These are phyloP conservation scores for Fusarium sp. DNA, from an alignment of 2,329 filamentous ascomycete genomes.

Conservation along the genomic window DNA sequence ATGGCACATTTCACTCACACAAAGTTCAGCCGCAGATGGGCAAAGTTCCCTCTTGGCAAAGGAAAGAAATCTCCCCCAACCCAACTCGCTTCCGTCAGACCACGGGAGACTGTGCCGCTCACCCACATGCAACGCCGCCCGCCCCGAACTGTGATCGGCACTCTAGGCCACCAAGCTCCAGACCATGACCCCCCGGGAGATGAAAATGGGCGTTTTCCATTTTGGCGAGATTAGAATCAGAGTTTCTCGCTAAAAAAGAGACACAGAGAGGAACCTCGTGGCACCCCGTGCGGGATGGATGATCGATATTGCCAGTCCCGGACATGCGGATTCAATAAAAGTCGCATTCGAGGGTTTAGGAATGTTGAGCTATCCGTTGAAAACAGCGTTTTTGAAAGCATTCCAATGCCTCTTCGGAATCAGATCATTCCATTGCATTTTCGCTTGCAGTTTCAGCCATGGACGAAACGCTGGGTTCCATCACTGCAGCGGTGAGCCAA, in stretches of 20 bases:
- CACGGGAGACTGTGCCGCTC: conserved; percentile 21
- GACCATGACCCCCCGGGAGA: not conserved
- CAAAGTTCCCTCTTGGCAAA: not conserved
- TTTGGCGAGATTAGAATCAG: conserved; percentile 11
- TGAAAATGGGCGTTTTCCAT: not conserved
- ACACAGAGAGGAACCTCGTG: conserved; percentile 2
- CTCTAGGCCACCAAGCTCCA: not conserved
- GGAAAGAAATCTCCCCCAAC: conserved; percentile 39
- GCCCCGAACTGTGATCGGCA: conserved; percentile 40
- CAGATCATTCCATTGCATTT: not conserved
- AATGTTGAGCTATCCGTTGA: not conserved
- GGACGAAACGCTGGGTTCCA: not conserved
- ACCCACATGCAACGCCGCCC: conserved; percentile 14
- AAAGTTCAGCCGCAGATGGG: conserved; percentile 12
- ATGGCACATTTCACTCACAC: not conserved
- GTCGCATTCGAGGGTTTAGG: not conserved
- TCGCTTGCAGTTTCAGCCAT: not conserved
- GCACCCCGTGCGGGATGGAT: not conserved
- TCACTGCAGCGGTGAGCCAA: conserved; percentile 17
- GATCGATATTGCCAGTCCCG: not conserved
- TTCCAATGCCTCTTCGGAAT: not conserved
- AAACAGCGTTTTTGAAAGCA: not conserved
- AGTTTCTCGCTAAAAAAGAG: not conserved
- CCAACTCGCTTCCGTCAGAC: conserved; percentile 26
- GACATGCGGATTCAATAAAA: not conserved